These are phyloP conservation scores for Aspergillus biplanus DNA, from an alignment of 495 filamentous ascomycete genomes.

Conservation along the genomic window DNA sequence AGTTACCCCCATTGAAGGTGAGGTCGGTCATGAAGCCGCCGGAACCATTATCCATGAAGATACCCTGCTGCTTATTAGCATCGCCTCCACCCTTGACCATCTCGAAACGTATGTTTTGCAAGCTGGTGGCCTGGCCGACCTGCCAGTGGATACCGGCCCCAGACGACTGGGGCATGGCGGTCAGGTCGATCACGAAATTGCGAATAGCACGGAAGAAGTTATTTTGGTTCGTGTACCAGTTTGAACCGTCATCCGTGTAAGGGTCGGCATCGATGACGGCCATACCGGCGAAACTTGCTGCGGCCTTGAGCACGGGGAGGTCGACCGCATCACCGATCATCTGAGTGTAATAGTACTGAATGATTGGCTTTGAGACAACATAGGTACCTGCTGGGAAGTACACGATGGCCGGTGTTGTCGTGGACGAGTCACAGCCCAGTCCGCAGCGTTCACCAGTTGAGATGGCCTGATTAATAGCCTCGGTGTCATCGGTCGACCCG, in stretches of 20 bases:
- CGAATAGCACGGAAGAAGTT: slow-evolving; percentile 98
- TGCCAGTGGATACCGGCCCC: slow-evolving; percentile 96
- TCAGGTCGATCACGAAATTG: slow-evolving; percentile 91
- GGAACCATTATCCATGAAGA: slow-evolving; percentile 96
- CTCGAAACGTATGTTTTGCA: slow-evolving; percentile 90
- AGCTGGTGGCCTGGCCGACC: slow-evolving; percentile 89
- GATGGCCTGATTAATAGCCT: slow-evolving; percentile 87
- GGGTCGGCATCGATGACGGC: slow-evolving; percentile 90
- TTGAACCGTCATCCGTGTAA: slow-evolving; percentile 63
- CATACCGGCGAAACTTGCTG: slow-evolving; percentile 75
- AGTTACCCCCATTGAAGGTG: slow-evolving; percentile 83
- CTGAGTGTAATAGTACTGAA: slow-evolving; percentile 80
- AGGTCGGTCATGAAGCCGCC: slow-evolving; percentile 89
- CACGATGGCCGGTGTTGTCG: slow-evolving; percentile 71
- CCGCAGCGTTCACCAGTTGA: slow-evolving; percentile 77
- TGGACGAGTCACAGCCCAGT: slow-evolving; percentile 78
- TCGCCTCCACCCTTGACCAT: slow-evolving; percentile 74
- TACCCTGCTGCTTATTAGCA: slow-evolving; percentile 79
- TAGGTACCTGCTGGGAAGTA: slow-evolving; percentile 85
- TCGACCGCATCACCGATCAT: slow-evolving; percentile 73
- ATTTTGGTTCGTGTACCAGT: slow-evolving; percentile 93
- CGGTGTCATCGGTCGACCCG: slow-evolving; percentile 81
- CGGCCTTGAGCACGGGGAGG: slow-evolving; percentile 77
- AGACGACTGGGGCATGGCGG: slow-evolving; percentile 60
- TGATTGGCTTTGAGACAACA: slow-evolving; percentile 66